Conservation (phyloP, 2,329 filamentous ascomycete genomes). For the Pseudonectria buxi region DNA sequence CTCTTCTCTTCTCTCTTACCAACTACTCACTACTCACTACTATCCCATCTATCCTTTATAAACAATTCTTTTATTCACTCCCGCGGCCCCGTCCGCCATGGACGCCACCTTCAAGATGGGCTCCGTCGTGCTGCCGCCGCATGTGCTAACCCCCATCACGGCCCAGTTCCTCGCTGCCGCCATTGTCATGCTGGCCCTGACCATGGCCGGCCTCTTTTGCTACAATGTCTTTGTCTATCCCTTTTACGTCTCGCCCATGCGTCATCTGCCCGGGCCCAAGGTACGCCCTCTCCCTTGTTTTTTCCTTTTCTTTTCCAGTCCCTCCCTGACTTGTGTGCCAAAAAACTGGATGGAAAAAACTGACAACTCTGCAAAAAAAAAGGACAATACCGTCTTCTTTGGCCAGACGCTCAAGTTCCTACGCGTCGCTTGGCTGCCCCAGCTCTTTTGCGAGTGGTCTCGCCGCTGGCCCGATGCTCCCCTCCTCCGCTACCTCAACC, state of each 20-base stretch:
- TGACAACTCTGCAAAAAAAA: too few relatives aligned
- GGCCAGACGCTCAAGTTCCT: constrained; percentile 32
- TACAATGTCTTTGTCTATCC: constrained; percentile 34
- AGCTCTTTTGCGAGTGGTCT: constrained; percentile 24
- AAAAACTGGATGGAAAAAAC: too few relatives aligned
- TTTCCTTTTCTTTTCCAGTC: neutral
- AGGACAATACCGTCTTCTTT: constrained; percentile 34
- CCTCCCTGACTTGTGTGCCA: constrained; percentile 4
- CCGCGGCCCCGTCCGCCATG: too few relatives aligned
- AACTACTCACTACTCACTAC: too few relatives aligned
- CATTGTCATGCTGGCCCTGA: neutral
- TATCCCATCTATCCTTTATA: too few relatives aligned
- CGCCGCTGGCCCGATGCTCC: constrained; percentile 19
- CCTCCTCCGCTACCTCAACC: constrained; percentile 22
- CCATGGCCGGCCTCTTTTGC: neutral
- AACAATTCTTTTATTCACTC: too few relatives aligned
- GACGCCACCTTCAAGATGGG: too few relatives aligned
- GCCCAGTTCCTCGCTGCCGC: neutral
- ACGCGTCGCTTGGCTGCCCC: constrained; percentile 20
- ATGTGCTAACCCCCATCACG: neutral
- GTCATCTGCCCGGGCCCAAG: constrained; percentile 37
- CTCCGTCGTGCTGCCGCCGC: neutral
- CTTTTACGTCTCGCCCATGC: constrained; percentile 35
- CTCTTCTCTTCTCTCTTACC: too few relatives aligned
- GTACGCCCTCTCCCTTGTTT: constrained; percentile 17